phyloP scores from a whole-genome alignment of 768 basidiomycete species.

The Collybia sordida region DNA sequence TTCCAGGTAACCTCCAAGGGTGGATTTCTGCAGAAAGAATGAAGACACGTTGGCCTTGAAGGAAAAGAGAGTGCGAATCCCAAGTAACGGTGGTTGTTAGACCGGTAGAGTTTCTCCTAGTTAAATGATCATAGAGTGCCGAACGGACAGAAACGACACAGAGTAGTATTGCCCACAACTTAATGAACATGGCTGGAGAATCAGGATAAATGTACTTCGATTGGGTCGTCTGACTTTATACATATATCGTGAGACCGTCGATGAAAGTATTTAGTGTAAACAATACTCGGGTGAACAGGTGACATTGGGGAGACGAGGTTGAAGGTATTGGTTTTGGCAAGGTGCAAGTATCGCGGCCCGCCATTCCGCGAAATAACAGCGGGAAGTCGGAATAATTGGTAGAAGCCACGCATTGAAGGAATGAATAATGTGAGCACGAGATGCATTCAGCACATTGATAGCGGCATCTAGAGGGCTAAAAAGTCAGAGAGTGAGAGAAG shows the following conservation, averaged over 20 bases:
- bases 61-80: constrained; percentile 60
- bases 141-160: constrained; percentile 7
- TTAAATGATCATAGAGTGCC: constrained; percentile 3
- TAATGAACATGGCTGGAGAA: constrained; percentile 5
- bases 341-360: neutral
- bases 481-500: no score
- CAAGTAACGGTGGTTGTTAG: constrained; percentile 52
- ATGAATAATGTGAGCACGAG: neutral
- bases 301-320: neutral
- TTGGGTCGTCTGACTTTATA: no score
- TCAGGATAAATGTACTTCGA: neutral
- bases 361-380: neutral
- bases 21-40: constrained; percentile 64
- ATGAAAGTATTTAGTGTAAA: neutral
- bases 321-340: no score
- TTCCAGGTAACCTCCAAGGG: constrained; percentile 54
- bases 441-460: no score
- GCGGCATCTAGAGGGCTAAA: no score
- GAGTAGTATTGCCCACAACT: constrained; percentile 10
- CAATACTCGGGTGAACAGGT: neutral
- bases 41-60: constrained; percentile 56
- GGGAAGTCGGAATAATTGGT: neutral
- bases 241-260: neutral
- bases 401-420: neutral
- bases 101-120: constrained; percentile 38